Conservation (phyloP, 2,329 filamentous ascomycete genomes). For the Fusarium veterinarium region DNA sequence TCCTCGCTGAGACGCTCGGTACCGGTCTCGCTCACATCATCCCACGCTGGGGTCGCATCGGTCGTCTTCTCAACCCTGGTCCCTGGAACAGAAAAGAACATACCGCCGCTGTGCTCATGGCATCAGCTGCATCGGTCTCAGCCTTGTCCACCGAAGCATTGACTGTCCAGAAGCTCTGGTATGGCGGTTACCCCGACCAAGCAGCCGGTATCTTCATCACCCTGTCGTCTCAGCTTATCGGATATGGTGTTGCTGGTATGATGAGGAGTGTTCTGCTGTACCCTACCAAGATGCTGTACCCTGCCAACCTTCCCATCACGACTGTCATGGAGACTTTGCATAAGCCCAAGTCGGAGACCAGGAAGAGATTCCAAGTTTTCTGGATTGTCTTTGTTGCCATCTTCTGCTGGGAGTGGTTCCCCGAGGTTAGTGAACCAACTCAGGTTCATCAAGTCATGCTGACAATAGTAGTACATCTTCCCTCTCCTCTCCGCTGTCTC, state of each 20-base stretch:
- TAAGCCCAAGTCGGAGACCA: slow-evolving; percentile 47
- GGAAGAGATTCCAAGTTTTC: slow-evolving; percentile 55
- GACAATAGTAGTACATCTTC: slow-evolving; percentile 47
- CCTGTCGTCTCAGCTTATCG: slow-evolving; percentile 61
- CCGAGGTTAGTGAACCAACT: background rate
- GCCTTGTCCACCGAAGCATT: slow-evolving; percentile 52
- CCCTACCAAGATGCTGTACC: slow-evolving; percentile 57
- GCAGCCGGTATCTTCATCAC: slow-evolving; percentile 57
- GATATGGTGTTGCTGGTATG: slow-evolving; percentile 61
- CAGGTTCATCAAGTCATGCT: background rate
- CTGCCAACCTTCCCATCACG: slow-evolving; percentile 46
- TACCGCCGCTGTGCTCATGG: slow-evolving; percentile 56
- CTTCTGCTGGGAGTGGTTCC: slow-evolving; percentile 57
- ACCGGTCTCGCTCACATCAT: slow-evolving; percentile 17
- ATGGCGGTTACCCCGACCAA: slow-evolving; percentile 53
- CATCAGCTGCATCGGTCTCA: slow-evolving; percentile 52
- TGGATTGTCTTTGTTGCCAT: slow-evolving; percentile 53
- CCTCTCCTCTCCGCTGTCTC: slow-evolving; percentile 56
- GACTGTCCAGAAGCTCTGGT: slow-evolving; percentile 60
- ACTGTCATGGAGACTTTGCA: slow-evolving; percentile 48
- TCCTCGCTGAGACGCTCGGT: slow-evolving; percentile 34
- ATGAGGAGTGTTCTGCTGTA: slow-evolving; percentile 59
- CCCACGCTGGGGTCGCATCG: slow-evolving; percentile 21
- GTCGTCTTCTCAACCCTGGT: slow-evolving; percentile 31
- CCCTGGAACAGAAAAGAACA: slow-evolving; percentile 47